Percentiles rank a stretch among this genome's conserved stretches.
Evolutionary conservation across 2,329 filamentous ascomycete species (phyloP).

Genomic region (Pleurostoma richardsiae): DNA sequence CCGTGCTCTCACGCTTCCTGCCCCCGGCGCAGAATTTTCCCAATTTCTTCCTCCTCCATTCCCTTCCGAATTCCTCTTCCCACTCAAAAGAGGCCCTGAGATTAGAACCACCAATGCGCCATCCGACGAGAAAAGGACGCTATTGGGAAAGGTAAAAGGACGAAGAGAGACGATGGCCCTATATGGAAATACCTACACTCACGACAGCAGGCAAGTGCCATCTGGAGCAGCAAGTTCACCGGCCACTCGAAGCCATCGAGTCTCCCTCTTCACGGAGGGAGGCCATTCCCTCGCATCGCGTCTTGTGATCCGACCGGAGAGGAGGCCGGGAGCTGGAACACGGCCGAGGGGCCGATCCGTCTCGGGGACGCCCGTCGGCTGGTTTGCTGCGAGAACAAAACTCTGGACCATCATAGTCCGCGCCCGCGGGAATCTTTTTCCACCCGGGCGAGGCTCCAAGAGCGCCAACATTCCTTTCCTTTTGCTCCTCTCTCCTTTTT

Average conservation of each 20-base stretch:
- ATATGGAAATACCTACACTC: not conserved
- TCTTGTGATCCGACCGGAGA: slow-evolving; percentile 20
- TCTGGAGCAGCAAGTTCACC: slow-evolving; percentile 7
- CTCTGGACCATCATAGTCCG: slow-evolving; percentile 27
- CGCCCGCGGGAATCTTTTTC: slow-evolving; percentile 17
- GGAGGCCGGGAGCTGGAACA: slow-evolving; percentile 14
- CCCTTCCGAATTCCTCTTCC: not conserved
- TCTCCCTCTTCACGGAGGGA: slow-evolving; percentile 10
- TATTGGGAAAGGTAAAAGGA: not conserved
- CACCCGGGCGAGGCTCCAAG: slow-evolving; percentile 25
- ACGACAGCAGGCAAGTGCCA: not conserved
- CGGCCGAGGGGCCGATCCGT: slow-evolving; percentile 1
- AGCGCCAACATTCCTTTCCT: slow-evolving; percentile 18
- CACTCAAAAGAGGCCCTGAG: not conserved
- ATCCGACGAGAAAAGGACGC: not conserved
- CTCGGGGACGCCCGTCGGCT: not conserved
- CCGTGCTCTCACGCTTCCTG: not conserved
- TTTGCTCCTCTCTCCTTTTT: not conserved
- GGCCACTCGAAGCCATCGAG: slow-evolving; percentile 4
- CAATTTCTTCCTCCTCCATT: not conserved
- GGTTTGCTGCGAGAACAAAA: slow-evolving; percentile 20
- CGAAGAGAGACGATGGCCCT: not conserved
- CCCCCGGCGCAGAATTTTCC: not conserved
- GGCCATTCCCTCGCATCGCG: slow-evolving; percentile 20
- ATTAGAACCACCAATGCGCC: not conserved